phyloP scores from a whole-genome alignment of 179 eudicot species.

The Patellifolia procumbens region DNA sequence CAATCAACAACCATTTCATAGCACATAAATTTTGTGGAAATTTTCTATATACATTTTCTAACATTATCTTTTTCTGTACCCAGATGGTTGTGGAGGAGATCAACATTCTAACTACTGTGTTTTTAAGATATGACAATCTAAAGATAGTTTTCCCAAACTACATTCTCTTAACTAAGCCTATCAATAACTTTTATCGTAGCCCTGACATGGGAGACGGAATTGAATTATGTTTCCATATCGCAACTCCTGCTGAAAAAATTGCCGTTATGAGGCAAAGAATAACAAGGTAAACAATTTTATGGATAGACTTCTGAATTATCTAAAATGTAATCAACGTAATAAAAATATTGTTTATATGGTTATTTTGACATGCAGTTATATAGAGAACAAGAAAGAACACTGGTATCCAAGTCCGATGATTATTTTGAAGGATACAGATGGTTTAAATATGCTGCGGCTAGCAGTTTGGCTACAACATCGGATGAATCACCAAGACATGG shows the following conservation, averaged over 20 bases:
- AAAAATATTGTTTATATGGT: neutral
- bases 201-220: conserved; percentile 87
- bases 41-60: neutral
- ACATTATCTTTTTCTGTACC: neutral
- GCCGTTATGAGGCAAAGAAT: conserved; percentile 67
- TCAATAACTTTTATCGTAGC: conserved; percentile 70
- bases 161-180: conserved; percentile 51
- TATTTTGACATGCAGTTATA: conserved; percentile 22
- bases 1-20: too few relatives aligned
- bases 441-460: conserved; percentile 41
- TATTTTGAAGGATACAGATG: conserved; percentile 52
- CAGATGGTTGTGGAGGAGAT: conserved; percentile 92
- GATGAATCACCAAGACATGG: conserved; percentile 82
- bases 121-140: conserved; percentile 69
- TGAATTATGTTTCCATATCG: conserved; percentile 60
- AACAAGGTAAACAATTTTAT: conserved; percentile 38
- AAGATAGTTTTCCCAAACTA: conserved; percentile 64
- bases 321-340: neutral
- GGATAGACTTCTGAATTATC: neutral
- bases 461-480: conserved; percentile 70
- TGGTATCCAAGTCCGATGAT: conserved; percentile 67
- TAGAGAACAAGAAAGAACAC: conserved; percentile 64
- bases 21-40: too few relatives aligned
- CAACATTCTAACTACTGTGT: conserved; percentile 73
- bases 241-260: conserved; percentile 78